Evolutionary conservation across 2,329 filamentous ascomycete genomes (phyloP).

Genomic region (Xylaria digitata): DNA sequence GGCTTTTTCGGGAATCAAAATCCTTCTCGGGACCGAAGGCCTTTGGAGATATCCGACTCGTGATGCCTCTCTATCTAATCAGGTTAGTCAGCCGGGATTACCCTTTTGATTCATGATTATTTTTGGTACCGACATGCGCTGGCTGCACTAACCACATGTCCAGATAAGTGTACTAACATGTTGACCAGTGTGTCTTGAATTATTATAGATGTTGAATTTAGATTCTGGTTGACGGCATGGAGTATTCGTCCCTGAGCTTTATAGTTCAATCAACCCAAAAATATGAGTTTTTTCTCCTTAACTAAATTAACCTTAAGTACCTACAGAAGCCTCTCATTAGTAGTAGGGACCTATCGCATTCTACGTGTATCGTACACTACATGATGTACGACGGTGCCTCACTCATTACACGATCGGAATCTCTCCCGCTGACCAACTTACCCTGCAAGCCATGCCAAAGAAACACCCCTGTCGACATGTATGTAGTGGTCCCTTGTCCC

Average conservation of each 20-base stretch:
- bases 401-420: neutral
- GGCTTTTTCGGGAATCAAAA: constrained; percentile 11
- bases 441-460: constrained; percentile 5
- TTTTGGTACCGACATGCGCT: neutral
- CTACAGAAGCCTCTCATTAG: no score
- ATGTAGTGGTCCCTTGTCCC: constrained; percentile 7
- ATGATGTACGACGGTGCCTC: no score
- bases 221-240: neutral
- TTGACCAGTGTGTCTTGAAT: neutral
- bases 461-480: no score
- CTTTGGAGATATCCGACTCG: constrained; percentile 16
- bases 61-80: neutral
- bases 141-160: neutral
- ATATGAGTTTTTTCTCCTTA: no score
- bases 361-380: neutral
- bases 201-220: neutral
- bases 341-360: neutral
- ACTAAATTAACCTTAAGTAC: no score
- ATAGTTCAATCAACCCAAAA: no score
- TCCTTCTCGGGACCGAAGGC: constrained; percentile 33
- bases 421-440: constrained; percentile 4
- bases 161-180: neutral
- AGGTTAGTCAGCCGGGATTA: constrained; percentile 1
- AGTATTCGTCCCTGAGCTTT: no score
- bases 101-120: neutral